These are phyloP conservation scores for Phallus indusiatus DNA, from an alignment of 768 basidiomycete species.

Conservation along the genomic window DNA sequence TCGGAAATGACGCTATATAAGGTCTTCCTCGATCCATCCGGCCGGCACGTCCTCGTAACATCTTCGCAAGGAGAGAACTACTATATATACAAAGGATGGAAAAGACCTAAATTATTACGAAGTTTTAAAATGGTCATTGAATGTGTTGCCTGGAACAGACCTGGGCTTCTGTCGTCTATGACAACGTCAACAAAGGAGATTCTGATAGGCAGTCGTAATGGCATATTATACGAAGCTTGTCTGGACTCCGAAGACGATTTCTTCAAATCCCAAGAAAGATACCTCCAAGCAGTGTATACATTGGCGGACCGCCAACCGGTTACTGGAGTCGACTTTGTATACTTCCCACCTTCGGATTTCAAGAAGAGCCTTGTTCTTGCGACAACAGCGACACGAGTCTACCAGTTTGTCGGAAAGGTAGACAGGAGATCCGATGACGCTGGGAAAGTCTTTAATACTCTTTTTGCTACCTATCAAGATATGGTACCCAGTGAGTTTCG, in stretches of 20 bases:
- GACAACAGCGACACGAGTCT: slow-evolving; percentile 82
- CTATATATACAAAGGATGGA: slow-evolving; percentile 77
- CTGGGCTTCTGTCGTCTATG: slow-evolving; percentile 50
- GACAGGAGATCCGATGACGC: slow-evolving; percentile 66
- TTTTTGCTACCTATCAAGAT: slow-evolving; percentile 71
- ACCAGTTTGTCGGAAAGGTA: slow-evolving; percentile 72
- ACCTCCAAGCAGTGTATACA: slow-evolving; percentile 63
- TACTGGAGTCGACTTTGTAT: slow-evolving; percentile 77
- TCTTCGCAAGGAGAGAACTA: slow-evolving; percentile 88
- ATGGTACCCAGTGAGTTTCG: slow-evolving; percentile 61
- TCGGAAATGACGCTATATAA: slow-evolving; percentile 72
- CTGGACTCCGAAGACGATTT: slow-evolving; percentile 88
- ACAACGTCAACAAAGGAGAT: slow-evolving; percentile 75
- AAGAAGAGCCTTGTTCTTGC: slow-evolving; percentile 62
- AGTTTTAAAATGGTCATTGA: slow-evolving; percentile 81
- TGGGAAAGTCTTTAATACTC: slow-evolving; percentile 57
- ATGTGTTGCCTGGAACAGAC: slow-evolving; percentile 85
- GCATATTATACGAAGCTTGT: slow-evolving; percentile 80
- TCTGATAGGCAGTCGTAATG: slow-evolving; percentile 77
- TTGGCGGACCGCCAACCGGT: slow-evolving; percentile 76
- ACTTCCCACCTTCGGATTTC: slow-evolving; percentile 55
- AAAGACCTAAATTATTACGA: slow-evolving; percentile 73
- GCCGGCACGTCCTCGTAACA: slow-evolving; percentile 80
- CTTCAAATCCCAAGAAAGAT: slow-evolving; percentile 81
- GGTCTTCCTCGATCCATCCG: slow-evolving; percentile 88